These are phyloP conservation scores for Peniophora sp. DNA, from an alignment of 1,284 basidiomycete genomes.

Conservation along the genomic window DNA sequence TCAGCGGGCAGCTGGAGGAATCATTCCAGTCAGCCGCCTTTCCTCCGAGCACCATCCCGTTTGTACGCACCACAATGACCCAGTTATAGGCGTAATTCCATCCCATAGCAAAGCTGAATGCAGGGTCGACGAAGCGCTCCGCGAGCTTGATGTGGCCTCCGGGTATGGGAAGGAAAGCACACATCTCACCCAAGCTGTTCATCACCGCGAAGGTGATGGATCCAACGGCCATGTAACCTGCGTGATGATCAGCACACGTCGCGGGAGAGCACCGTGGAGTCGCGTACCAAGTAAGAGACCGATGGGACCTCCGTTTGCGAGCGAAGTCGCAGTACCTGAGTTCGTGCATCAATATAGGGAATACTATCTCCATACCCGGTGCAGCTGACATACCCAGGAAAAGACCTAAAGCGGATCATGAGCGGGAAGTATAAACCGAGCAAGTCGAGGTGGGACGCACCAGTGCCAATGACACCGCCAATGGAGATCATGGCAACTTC, in stretches of 20 bases:
- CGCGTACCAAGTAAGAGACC: slow-evolving; percentile 47
- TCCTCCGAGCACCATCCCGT: no score
- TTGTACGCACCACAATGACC: slow-evolving; percentile 21
- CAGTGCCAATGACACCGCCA: slow-evolving; percentile 69
- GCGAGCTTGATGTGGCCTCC: slow-evolving; percentile 65
- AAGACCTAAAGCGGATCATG: slow-evolving; percentile 8
- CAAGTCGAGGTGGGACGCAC: no score
- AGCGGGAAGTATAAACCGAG: no score
- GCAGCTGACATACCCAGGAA: slow-evolving; percentile 18
- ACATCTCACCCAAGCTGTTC: slow-evolving; percentile 48
- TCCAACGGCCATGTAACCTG: slow-evolving; percentile 48
- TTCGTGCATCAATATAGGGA: slow-evolving; percentile 33
- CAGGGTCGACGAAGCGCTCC: slow-evolving; percentile 64
- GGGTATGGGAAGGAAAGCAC: slow-evolving; percentile 62
- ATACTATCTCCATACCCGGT: slow-evolving; percentile 13
- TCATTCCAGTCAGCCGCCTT: no score
- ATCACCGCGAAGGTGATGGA: slow-evolving; percentile 48
- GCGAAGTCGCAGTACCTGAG: slow-evolving; percentile 53
- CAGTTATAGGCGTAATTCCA: slow-evolving; percentile 71
- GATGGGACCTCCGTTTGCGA: slow-evolving; percentile 47
- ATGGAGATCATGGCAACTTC: slow-evolving; percentile 1
- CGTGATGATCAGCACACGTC: no score
- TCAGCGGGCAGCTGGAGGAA: slow-evolving; percentile 43
- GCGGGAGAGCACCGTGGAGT: no score
- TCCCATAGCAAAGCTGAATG: slow-evolving; percentile 60